Evolutionary conservation across 345 rosid genomes (phyloP).

Genomic region (Dimocarpus longan): DNA sequence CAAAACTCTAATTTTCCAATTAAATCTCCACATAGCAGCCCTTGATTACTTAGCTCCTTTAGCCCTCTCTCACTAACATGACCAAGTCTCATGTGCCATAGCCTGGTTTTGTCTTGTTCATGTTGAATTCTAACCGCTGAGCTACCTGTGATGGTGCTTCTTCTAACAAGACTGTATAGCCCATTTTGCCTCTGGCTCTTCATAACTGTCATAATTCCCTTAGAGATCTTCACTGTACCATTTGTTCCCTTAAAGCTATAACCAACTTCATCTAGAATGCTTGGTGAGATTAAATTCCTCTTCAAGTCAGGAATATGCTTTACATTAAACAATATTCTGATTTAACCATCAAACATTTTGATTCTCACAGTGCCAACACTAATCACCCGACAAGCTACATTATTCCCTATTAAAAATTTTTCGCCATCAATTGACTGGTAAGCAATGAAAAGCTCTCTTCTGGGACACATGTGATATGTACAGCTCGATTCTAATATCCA

Average conservation of each 20-base stretch:
- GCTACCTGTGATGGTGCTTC: too few relatives aligned
- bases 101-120: too few relatives aligned
- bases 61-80: background rate
- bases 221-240: too few relatives aligned
- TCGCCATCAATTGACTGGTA: background rate
- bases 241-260: too few relatives aligned
- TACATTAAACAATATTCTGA: background rate
- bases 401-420: background rate
- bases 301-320: background rate
- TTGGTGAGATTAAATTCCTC: background rate
- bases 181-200: too few relatives aligned
- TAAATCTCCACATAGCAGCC: background rate
- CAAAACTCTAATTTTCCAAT: too few relatives aligned
- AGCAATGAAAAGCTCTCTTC: background rate
- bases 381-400: background rate
- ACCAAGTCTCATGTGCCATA: too few relatives aligned
- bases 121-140: too few relatives aligned
- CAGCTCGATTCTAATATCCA: background rate
- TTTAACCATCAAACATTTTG: background rate
- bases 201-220: too few relatives aligned
- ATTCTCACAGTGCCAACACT: background rate
- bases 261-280: too few relatives aligned
- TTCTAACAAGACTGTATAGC: too few relatives aligned
- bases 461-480: background rate
- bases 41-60: too few relatives aligned